Conservation (phyloP, 164 flowering plant species). For the Malania oleifera region DNA sequence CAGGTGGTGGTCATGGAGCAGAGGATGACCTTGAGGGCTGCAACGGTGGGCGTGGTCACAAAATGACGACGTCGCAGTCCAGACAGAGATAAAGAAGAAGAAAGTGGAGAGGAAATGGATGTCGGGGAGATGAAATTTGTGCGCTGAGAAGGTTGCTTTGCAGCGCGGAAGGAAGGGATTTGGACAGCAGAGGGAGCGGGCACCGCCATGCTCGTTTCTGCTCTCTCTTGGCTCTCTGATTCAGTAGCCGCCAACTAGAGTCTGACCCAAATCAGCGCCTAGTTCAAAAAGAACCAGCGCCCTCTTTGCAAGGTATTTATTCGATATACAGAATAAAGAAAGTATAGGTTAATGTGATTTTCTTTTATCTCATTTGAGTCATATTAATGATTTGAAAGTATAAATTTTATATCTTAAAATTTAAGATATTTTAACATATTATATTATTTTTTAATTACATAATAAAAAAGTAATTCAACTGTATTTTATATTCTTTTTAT, state of each 20-base stretch:
- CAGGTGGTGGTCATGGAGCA: conserved; percentile 8
- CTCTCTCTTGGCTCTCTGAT: not conserved
- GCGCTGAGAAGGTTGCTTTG: conserved; percentile 1
- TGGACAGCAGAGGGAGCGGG: conserved; percentile 2
- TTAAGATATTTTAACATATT: too few relatives aligned
- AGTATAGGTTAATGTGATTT: too few relatives aligned
- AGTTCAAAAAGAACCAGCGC: too few relatives aligned
- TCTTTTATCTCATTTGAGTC: too few relatives aligned
- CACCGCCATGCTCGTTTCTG: not conserved
- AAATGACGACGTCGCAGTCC: conserved; percentile 9
- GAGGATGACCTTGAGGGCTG: conserved; percentile 20
- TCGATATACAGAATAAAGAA: too few relatives aligned
- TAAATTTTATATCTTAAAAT: too few relatives aligned
- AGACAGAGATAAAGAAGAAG: not conserved
- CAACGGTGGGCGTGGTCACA: not conserved
- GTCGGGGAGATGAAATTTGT: not conserved
- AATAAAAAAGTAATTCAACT: too few relatives aligned
- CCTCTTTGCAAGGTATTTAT: too few relatives aligned
- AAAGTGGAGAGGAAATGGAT: not conserved
- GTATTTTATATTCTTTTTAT: too few relatives aligned
- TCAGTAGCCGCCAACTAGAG: not conserved
- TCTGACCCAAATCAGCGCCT: too few relatives aligned
- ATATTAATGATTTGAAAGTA: too few relatives aligned
- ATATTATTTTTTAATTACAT: too few relatives aligned
- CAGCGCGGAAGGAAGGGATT: not conserved